These are phyloP conservation scores for Chaetomium globosum DNA, from an alignment of 2,329 filamentous ascomycete genomes.

Conservation along the genomic window DNA sequence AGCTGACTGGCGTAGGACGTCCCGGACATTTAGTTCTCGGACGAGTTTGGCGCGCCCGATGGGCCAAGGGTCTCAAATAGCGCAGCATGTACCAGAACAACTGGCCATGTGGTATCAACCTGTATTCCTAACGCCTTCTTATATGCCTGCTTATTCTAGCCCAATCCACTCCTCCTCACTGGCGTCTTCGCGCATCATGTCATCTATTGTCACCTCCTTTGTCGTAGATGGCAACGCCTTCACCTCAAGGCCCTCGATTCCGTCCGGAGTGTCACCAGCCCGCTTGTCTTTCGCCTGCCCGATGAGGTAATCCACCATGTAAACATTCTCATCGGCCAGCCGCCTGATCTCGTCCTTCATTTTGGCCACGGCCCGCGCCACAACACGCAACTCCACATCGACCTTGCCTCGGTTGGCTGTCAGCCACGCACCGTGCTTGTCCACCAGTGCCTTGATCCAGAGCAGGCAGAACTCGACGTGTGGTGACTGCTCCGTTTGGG, in stretches of 20 bases:
- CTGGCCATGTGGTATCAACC: slow-evolving; percentile 31
- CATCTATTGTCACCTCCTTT: slow-evolving; percentile 34
- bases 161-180: slow-evolving; percentile 54
- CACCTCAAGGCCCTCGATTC: slow-evolving; percentile 34
- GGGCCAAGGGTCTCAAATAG: neutral
- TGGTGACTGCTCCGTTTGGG: slow-evolving; percentile 84
- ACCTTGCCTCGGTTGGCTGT: slow-evolving; percentile 78
- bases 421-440: slow-evolving; percentile 81
- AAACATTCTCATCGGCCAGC: slow-evolving; percentile 84
- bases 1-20: slow-evolving; percentile 24
- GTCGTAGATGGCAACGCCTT: slow-evolving; percentile 39
- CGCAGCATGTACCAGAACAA: slow-evolving; percentile 6
- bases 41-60: neutral
- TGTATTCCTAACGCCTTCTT: slow-evolving; percentile 28
- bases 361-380: slow-evolving; percentile 76
- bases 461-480: slow-evolving; percentile 93
- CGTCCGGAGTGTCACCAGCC: slow-evolving; percentile 30
- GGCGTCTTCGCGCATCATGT: slow-evolving; percentile 41
- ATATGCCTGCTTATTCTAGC: slow-evolving; percentile 46
- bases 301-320: slow-evolving; percentile 82
- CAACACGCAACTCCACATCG: slow-evolving; percentile 79
- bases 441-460: slow-evolving; percentile 84
- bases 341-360: slow-evolving; percentile 82
- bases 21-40: slow-evolving; percentile 19
- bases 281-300: slow-evolving; percentile 49